These are phyloP conservation scores for Phragmites australis DNA, from an alignment of 176 grass and related monocot species.

Conservation along the genomic window DNA sequence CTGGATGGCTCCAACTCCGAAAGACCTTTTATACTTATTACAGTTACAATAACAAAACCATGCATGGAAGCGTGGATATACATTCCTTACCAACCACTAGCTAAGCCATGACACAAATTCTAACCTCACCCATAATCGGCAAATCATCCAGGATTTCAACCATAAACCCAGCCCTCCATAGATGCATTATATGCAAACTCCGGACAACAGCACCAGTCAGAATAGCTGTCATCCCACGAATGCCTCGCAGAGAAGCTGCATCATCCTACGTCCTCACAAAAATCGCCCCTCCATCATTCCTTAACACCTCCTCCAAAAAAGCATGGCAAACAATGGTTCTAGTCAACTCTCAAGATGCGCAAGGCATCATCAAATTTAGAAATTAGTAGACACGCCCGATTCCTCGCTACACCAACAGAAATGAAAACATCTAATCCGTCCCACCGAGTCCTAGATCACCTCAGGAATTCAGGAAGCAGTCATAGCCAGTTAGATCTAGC, in stretches of 20 bases:
- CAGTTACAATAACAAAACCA: background rate
- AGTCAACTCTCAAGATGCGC: background rate
- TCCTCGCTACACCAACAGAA: background rate
- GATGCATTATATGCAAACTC: too few relatives aligned
- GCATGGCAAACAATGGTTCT: background rate
- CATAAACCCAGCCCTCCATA: too few relatives aligned
- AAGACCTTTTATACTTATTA: background rate
- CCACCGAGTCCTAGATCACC: background rate
- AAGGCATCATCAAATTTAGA: slow-evolving; percentile 18
- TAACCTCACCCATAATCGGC: background rate
- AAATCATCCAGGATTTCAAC: background rate
- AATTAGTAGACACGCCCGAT: background rate
- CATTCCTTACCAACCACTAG: background rate
- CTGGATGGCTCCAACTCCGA: background rate
- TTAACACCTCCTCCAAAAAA: background rate
- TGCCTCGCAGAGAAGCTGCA: too few relatives aligned
- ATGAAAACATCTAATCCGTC: background rate
- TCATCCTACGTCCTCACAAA: background rate
- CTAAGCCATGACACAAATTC: background rate
- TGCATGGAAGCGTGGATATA: background rate
- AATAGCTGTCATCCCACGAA: too few relatives aligned
- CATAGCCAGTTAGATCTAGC: slow-evolving; percentile 35
- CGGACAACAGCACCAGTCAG: too few relatives aligned
- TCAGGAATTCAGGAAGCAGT: background rate
- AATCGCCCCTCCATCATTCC: too few relatives aligned